A percentile compares a stretch with the other conserved stretches of the same genome.
Conservation (phyloP, 768 basidiomycete species). For the Leucogyrophana mollusca region DNA sequence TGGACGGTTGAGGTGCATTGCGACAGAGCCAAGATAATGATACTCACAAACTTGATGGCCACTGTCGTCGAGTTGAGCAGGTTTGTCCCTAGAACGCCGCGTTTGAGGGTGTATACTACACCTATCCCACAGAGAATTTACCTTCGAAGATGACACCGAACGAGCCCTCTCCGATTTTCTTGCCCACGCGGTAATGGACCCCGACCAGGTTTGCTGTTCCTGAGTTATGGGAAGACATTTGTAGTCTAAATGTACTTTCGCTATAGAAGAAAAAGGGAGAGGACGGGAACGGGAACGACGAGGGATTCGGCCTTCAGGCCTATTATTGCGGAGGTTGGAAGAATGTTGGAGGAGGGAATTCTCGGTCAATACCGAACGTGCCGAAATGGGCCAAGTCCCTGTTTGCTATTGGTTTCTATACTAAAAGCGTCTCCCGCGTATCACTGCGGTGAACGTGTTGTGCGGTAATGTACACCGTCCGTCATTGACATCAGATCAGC, state of each 20-base stretch:
- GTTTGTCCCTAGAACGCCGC: slow-evolving; percentile 75
- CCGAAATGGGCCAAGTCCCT: slow-evolving; percentile 2
- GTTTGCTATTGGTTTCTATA: background rate
- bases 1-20: slow-evolving; percentile 9
- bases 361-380: slow-evolving; percentile 29
- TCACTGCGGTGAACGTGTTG: too few species aligned
- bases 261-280: slow-evolving; percentile 9
- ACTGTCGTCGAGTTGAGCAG: slow-evolving; percentile 98
- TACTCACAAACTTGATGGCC: slow-evolving; percentile 98
- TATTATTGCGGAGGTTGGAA: slow-evolving; percentile 24
- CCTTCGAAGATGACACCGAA: slow-evolving; percentile 97
- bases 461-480: too few species aligned
- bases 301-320: slow-evolving; percentile 20
- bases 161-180: slow-evolving; percentile 98
- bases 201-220: slow-evolving; percentile 82
- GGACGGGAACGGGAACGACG: slow-evolving; percentile 10
- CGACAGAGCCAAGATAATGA: background rate
- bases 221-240: slow-evolving; percentile 56
- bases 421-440: background rate
- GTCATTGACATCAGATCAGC: too few species aligned
- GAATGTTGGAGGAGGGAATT: slow-evolving; percentile 16
- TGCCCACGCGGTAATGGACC: slow-evolving; percentile 95
- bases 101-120: background rate
- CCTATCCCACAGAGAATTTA: slow-evolving; percentile 23
- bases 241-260: slow-evolving; percentile 26